Base-by-base conservation (phyloP, 495 filamentous ascomycete genomes). In the Xylaria curta region DNA sequence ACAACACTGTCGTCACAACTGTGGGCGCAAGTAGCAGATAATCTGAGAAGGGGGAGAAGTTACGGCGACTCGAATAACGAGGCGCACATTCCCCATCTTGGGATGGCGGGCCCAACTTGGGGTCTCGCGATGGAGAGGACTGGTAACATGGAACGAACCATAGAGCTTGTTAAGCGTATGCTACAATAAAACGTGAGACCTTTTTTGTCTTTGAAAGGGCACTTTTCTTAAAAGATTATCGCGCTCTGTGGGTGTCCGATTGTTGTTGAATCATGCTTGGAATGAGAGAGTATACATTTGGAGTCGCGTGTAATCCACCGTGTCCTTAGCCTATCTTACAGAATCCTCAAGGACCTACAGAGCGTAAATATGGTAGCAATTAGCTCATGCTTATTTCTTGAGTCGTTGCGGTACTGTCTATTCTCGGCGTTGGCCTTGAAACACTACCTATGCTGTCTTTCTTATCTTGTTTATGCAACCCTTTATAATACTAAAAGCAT, bases 1-100 rank as follows among this genome's bases (percentile, higher is more conserved):
- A 58, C 42, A 13, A 73, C 51, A n/a, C 19, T 73, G 17, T 65
- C 70, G 38, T 65, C 69, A 12, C 61, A 66, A 13, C 47, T 71
- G 36, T 71, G 69, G 69, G 42, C 60, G 17, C 69, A 67, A 12
- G 24, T 71, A 44, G 38, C 13, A 28, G 69, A 56, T 1, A 36
- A 40, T 5, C 4, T 71, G 69, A 56, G 31, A 19, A 44, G 38
- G 26, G 26, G 53, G 17, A 26, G n/a, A 24, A 8, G n/a, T 12
- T 51, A 19, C 7, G 49, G 13, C 3, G 10, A 24, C 49, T 53
- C 21, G 21, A 12, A 21, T 1, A 26, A 26, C 31, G 19, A 13
- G 10, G 19, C 9, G 19, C 12, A 9, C 31, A 9, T 3, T 3
- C 44, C 13, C 33, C 46, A 31, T 21, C 28, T 36, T 19, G 49